These are phyloP conservation scores for Erodium maritimum DNA, from an alignment of 345 rosid genomes.

Conservation along the genomic window DNA sequence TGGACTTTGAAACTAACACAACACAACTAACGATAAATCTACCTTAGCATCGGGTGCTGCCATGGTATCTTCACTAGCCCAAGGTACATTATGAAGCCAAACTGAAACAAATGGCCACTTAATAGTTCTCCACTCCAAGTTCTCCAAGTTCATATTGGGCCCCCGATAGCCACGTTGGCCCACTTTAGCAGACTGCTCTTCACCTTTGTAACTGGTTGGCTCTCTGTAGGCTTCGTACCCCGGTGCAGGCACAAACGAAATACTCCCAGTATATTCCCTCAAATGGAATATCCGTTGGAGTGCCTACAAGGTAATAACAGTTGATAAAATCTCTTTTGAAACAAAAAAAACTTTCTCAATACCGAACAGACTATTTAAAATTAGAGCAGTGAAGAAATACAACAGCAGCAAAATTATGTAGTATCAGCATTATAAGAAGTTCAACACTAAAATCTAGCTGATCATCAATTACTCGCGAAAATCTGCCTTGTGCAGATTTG, in stretches of 20 bases:
- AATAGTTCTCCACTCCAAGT: conserved; percentile 65
- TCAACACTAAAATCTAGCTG: conserved; percentile 9
- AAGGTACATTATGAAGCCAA: conserved; percentile 98
- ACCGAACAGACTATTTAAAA: conserved; percentile 9
- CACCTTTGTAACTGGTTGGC: conserved; percentile 29
- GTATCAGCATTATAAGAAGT: not conserved
- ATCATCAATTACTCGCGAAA: too few species aligned
- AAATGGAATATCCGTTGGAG: conserved; percentile 50
- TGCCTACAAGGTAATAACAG: conserved; percentile 31
- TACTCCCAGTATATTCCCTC: conserved; percentile 61
- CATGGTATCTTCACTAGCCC: conserved; percentile 71
- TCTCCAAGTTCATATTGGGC: conserved; percentile 37
- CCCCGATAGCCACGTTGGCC: conserved; percentile 42
- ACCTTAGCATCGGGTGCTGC: conserved; percentile 98
- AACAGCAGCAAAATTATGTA: not conserved
- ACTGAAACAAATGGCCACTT: conserved; percentile 82
- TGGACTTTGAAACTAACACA: too few species aligned
- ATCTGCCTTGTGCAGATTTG: too few species aligned
- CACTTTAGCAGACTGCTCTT: conserved; percentile 19
- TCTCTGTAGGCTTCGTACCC: conserved; percentile 72
- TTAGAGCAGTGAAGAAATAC: conserved; percentile 5
- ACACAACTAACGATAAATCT: conserved; percentile 19
- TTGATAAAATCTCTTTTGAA: not conserved
- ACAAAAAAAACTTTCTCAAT: not conserved
- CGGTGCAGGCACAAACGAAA: conserved; percentile 85